Evolutionary conservation across 768 basidiomycete genomes (phyloP).

Genomic region (Tricholoma sp.): DNA sequence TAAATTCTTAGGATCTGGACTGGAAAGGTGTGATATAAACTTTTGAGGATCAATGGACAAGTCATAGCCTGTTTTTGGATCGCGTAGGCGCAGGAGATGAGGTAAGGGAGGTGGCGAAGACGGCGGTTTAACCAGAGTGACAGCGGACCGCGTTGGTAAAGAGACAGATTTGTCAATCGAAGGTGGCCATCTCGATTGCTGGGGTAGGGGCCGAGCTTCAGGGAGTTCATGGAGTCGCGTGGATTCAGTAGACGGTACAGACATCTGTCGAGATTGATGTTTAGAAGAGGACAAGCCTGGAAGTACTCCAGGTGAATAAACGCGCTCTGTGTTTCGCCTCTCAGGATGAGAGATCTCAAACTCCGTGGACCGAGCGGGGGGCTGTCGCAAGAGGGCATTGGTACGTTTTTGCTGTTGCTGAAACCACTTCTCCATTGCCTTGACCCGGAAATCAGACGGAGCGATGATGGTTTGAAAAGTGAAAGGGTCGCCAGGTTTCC

Average conservation of each 20-base stretch:
- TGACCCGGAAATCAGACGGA: slow-evolving; percentile 66
- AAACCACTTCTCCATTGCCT: slow-evolving; percentile 80
- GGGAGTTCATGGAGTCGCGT: background rate
- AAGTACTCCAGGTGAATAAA: background rate
- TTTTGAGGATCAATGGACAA: slow-evolving; percentile 17
- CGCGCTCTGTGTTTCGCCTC: background rate
- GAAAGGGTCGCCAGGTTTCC: slow-evolving; percentile 30
- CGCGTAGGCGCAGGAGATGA: slow-evolving; percentile 28
- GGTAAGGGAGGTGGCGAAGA: slow-evolving; percentile 38
- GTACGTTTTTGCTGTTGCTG: slow-evolving; percentile 46
- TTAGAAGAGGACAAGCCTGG: background rate
- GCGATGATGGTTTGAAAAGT: slow-evolving; percentile 66
- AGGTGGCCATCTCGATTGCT: background rate
- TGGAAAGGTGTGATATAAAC: slow-evolving; percentile 3
- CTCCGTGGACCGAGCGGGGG: slow-evolving; percentile 3
- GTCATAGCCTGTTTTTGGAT: slow-evolving; percentile 16
- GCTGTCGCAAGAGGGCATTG: slow-evolving; percentile 18
- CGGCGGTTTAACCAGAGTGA: slow-evolving; percentile 11
- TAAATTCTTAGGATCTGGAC: background rate
- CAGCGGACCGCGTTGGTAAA: slow-evolving; percentile 3
- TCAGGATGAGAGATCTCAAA: background rate
- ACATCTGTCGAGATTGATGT: background rate
- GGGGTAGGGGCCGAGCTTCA: background rate
- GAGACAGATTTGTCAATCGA: slow-evolving; percentile 5
- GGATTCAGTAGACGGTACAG: background rate